phyloP scores from a whole-genome alignment of 1,284 basidiomycete genomes.

The Boletellus deceptivus region DNA sequence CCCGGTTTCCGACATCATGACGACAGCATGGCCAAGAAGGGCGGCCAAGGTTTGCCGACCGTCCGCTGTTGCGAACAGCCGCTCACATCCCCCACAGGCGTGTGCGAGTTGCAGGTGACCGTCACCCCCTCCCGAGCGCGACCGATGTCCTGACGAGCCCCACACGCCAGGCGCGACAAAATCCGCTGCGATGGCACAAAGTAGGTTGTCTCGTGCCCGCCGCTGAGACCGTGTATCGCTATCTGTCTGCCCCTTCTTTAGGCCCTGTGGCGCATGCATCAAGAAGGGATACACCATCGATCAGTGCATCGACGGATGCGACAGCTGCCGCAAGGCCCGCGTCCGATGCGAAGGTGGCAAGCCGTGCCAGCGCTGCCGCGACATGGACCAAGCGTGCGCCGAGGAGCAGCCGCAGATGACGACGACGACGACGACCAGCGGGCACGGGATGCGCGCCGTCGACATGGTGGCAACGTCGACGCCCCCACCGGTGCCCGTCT shows the following conservation, averaged over 20 bases:
- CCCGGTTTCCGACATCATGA: conserved; percentile 50
- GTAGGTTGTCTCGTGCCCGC: conserved; percentile 31
- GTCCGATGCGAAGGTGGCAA: conserved; percentile 54
- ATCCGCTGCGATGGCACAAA: conserved; percentile 54
- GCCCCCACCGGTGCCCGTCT: conserved; percentile 9
- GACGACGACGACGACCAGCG: conserved; percentile 1
- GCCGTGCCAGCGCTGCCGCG: conserved; percentile 48
- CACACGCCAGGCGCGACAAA: conserved; percentile 50
- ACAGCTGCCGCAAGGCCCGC: conserved; percentile 50
- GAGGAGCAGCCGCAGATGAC: conserved; percentile 24
- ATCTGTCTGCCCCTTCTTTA: conserved; percentile 16
- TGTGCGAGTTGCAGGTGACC: conserved; percentile 56
- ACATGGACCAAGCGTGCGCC: conserved; percentile 41
- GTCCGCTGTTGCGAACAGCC: neutral
- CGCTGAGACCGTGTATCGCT: neutral
- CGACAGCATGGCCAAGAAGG: conserved; percentile 41
- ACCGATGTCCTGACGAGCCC: neutral
- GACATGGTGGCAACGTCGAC: conserved; percentile 9
- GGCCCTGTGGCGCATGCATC: conserved; percentile 53
- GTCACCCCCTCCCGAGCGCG: neutral
- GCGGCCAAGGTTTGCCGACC: conserved; percentile 40
- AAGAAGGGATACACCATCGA: conserved; percentile 50
- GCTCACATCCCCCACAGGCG: conserved; percentile 37
- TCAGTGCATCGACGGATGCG: conserved; percentile 55
- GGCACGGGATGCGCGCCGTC: conserved; percentile 15